Evolutionary conservation across 352 stramenopile genomes (phyloP).

Genomic region (Globisporangium parvum): DNA sequence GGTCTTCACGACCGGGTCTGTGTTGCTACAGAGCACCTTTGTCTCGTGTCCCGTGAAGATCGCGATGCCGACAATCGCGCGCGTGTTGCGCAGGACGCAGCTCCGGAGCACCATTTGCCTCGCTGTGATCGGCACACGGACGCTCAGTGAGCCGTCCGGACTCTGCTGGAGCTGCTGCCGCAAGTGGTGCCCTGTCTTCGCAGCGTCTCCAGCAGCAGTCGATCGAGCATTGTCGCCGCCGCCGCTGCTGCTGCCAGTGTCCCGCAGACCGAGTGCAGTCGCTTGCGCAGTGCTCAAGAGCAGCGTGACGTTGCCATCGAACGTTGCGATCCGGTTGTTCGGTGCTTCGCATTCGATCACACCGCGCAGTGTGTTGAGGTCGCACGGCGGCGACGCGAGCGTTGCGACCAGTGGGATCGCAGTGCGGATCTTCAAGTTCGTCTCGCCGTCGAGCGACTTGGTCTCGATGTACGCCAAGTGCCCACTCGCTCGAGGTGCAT

Average conservation of each 20-base stretch:
- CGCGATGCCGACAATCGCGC: conserved; percentile 74
- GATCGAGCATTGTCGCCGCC: background rate
- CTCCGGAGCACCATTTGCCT: conserved; percentile 89
- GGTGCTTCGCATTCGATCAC: conserved; percentile 69
- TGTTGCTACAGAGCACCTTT: conserved; percentile 83
- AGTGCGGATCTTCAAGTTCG: conserved; percentile 79
- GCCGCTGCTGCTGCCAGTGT: background rate
- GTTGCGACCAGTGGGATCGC: conserved; percentile 49
- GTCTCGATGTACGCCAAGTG: conserved; percentile 80
- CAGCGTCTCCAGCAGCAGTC: background rate
- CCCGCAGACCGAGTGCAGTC: conserved; percentile 23
- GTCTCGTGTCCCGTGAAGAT: conserved; percentile 88
- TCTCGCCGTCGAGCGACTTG: conserved; percentile 82
- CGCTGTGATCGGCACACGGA: conserved; percentile 59
- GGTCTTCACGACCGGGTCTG: conserved; percentile 65
- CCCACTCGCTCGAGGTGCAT: conserved; percentile 9
- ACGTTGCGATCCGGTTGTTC: conserved; percentile 83
- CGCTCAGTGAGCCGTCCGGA: conserved; percentile 25
- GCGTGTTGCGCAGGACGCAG: conserved; percentile 85
- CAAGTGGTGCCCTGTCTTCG: conserved; percentile 7
- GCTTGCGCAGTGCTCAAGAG: conserved; percentile 30
- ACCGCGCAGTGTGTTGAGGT: conserved; percentile 41
- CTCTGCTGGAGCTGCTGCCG: conserved; percentile 21
- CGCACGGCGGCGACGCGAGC: conserved; percentile 20
- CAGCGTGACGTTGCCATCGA: conserved; percentile 67